Percentiles rank a stretch among this genome's conserved stretches.
Evolutionary conservation across 2,329 filamentous ascomycete species (phyloP).

Genomic region (Coleophoma cylindrospora): DNA sequence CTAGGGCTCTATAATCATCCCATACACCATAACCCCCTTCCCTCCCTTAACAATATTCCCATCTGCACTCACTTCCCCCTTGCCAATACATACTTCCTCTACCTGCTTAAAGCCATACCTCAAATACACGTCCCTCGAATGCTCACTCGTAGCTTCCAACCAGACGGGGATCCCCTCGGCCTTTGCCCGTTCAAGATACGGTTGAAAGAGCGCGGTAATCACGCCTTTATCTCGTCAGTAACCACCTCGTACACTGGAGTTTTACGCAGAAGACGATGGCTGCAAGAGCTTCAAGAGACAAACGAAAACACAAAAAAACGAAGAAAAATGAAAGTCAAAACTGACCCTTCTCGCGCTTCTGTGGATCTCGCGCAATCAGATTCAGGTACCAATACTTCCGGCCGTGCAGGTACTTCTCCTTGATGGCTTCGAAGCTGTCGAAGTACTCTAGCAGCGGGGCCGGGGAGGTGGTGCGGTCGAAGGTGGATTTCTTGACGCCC

Average conservation of each 20-base stretch:
- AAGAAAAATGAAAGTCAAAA: not conserved
- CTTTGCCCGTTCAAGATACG: not conserved
- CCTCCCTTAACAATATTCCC: not conserved
- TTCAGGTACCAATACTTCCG: conserved; percentile 1
- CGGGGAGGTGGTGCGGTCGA: not conserved
- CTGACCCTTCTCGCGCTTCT: not conserved
- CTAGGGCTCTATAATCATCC: conserved; percentile 1
- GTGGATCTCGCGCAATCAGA: not conserved
- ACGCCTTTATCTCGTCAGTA: not conserved
- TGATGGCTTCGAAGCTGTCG: not conserved
- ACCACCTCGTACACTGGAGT: not conserved
- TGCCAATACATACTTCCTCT: not conserved
- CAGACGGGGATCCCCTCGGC: not conserved
- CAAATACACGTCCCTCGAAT: conserved; percentile 1
- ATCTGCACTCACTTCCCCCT: not conserved
- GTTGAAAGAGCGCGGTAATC: not conserved
- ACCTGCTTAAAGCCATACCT: not conserved
- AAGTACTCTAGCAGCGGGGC: not conserved
- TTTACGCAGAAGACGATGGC: not conserved
- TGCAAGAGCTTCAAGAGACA: no score
- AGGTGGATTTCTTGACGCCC: not conserved
- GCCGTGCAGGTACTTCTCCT: not conserved
- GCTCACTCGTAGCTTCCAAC: not conserved
- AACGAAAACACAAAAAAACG: no score
- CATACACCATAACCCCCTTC: not conserved